Evolutionary conservation across 2,329 filamentous ascomycete genomes (phyloP), one percentile per base, ranked within the genome.

Genomic region (Fusarium veterinarium): DNA sequence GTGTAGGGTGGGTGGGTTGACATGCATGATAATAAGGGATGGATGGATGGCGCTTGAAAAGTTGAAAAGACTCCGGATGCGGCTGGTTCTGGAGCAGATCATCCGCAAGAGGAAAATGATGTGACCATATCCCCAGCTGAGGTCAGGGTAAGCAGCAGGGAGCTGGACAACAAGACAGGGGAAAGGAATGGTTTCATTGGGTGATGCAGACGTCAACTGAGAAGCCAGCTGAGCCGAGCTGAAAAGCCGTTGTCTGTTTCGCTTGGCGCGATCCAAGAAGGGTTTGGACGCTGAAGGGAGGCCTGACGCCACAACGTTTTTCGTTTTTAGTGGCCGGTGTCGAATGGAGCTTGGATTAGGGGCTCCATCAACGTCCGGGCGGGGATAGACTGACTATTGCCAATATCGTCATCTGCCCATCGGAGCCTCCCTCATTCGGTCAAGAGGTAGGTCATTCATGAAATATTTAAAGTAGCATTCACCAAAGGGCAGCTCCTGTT

Each of bases 301-400:
- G 65, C 69, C 59, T 69, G 67, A 61, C 66, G 75, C 75, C 74
- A 77, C 75, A 77, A 77, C 75, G 75, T 72, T 75, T 77, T 75
- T 75, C 66, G 72, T 71, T 66, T 69, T 77, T 77, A 76, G 75
- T 68, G 75, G 73, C 70, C 67, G 70, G 67, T 66, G 45, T 44
- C 37, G 53, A 60, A 52, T 68, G 51, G 59, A 59, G 67, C 20
- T 60, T 70, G 62, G 60, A 64, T 62, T 72, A 71, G 52, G 48
- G 71, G 68, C 62, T 69, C 74, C 70, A 75, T 74, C 71, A 75
- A 65, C 57, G 62, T 67, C 64, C 56, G 71, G 72, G 67, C 73
- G 65, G 76, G 69, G 74, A 69, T 19, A 14, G n/a, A 49, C 46
- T 69, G 61, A 74, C 71, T 73, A 77, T 77, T 76, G 74, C 63